These are phyloP conservation scores for Microcos paniculata DNA, from an alignment of 345 rosid species.

Conservation along the genomic window DNA sequence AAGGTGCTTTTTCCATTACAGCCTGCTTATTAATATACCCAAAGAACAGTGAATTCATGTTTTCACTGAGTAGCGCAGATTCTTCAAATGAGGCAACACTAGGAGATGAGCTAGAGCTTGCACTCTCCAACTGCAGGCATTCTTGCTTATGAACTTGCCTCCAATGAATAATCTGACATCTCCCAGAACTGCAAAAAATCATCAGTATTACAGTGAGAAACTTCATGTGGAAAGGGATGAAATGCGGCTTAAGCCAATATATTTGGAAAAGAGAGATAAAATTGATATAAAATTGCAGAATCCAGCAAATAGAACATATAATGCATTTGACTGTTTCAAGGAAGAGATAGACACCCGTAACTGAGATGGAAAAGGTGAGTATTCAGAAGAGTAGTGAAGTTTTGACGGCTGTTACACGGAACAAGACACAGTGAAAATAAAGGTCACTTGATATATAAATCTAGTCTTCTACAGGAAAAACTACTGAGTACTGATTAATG, in stretches of 20 bases:
- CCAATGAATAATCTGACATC: constrained; percentile 96
- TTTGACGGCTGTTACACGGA: neutral
- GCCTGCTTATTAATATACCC: constrained; percentile 34
- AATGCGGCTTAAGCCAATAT: neutral
- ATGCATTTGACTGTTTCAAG: neutral
- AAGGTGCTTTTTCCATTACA: constrained; percentile 29
- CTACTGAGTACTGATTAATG: neutral
- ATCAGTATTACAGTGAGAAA: constrained; percentile 13
- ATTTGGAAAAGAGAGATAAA: neutral
- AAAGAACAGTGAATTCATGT: constrained; percentile 32
- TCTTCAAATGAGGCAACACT: constrained; percentile 38
- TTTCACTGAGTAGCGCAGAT: constrained; percentile 27
- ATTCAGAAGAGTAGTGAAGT: neutral
- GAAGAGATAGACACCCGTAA: neutral
- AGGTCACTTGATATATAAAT: neutral
- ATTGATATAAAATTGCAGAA: neutral
- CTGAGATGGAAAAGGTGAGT: neutral
- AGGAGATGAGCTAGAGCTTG: constrained; percentile 45
- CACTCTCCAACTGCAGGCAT: constrained; percentile 46
- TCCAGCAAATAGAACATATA: constrained; percentile 1
- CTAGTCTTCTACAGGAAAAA: neutral
- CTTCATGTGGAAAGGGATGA: neutral
- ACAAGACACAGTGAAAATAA: neutral
- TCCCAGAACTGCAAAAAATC: constrained; percentile 67
- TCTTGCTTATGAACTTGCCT: constrained; percentile 75